Conservation (phyloP, 78 protist genomes). For the Chrysochromulina tobinii region DNA sequence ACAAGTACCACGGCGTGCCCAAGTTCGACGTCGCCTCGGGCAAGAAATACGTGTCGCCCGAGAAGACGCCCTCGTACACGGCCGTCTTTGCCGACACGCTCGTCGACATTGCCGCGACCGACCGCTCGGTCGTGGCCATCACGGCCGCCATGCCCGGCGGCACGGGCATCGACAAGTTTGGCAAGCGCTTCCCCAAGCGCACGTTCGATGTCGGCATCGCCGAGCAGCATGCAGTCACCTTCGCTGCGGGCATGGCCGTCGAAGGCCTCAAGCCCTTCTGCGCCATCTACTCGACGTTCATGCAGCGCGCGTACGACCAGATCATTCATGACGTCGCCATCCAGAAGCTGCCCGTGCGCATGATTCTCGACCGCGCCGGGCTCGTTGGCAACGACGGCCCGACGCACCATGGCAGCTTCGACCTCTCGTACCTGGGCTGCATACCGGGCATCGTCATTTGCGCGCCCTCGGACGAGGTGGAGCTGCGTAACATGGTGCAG, state of each 20-base stretch:
- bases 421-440: constrained; percentile 42
- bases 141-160: constrained; percentile 55
- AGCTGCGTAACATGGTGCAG: background rate
- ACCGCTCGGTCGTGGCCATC: constrained; percentile 32
- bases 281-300: constrained; percentile 59
- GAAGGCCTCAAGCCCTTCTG: constrained; percentile 52
- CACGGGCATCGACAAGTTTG: constrained; percentile 46
- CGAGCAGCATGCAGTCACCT: constrained; percentile 52
- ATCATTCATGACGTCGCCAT: constrained; percentile 1
- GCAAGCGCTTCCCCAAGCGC: constrained; percentile 44
- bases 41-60: background rate
- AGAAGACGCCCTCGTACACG: constrained; percentile 35
- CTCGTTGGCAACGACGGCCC: constrained; percentile 43
- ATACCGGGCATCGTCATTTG: constrained; percentile 34
- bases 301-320: constrained; percentile 47
- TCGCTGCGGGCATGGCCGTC: constrained; percentile 40
- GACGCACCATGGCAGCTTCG: constrained; percentile 51
- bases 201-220: constrained; percentile 39
- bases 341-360: constrained; percentile 46
- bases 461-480: constrained; percentile 52
- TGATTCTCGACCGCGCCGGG: constrained; percentile 48
- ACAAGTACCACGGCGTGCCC: constrained; percentile 29
- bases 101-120: background rate
- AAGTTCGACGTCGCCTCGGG: constrained; percentile 36
- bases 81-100: constrained; percentile 25